Conservation (phyloP, 176 grass and related monocot genomes). For the Cenchrus fungigraminus region DNA sequence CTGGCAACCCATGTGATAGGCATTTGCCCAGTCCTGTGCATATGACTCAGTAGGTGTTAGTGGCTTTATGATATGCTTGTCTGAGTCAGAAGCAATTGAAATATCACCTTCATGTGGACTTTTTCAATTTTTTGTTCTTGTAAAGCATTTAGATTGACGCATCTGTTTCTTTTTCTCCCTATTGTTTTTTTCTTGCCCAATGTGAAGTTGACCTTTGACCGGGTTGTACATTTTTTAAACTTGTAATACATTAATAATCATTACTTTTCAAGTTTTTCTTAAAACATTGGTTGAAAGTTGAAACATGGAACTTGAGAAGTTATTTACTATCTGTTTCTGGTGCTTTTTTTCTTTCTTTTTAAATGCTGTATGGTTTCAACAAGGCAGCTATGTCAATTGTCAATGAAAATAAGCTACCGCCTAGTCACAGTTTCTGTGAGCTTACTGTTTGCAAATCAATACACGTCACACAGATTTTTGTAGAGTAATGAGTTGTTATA, state of each 20-base stretch:
- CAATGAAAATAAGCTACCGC: background rate
- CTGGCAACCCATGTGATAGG: background rate
- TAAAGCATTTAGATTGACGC: background rate
- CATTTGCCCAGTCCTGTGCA: background rate
- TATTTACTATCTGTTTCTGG: background rate
- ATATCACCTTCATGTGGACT: background rate
- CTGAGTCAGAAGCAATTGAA: slow-evolving; percentile 17
- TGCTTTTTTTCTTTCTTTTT: background rate
- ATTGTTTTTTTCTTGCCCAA: background rate
- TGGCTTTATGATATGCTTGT: slow-evolving; percentile 23
- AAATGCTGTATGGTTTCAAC: background rate
- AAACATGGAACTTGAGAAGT: background rate
- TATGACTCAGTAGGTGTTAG: background rate
- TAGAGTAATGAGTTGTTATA: background rate
- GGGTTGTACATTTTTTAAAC: background rate
- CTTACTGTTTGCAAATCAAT: background rate
- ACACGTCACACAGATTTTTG: background rate
- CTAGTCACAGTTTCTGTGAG: background rate
- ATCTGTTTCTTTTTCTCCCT: background rate
- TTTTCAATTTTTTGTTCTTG: background rate
- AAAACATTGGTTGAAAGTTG: background rate
- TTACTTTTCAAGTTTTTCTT: background rate
- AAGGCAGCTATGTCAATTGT: background rate
- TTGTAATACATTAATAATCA: background rate
- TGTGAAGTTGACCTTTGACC: background rate